A percentile compares a stretch with the other conserved stretches of the same genome.
Evolutionary conservation across 768 basidiomycete species (phyloP).

Genomic region (Auricularia cornea): DNA sequence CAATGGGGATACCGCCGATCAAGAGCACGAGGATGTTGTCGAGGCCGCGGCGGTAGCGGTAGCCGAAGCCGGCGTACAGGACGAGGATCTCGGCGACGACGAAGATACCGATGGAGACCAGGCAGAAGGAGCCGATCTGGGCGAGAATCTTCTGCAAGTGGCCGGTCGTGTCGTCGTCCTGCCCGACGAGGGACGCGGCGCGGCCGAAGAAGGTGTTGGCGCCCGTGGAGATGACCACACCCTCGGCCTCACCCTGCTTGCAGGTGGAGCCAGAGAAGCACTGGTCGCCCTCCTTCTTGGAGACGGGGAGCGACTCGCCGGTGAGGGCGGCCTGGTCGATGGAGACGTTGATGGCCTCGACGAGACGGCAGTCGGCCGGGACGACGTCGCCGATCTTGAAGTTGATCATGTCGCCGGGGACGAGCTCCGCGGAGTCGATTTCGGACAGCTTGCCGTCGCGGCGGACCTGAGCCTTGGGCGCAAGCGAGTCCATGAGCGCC

Average conservation of each 20-base stretch:
- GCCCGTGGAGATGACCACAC: conserved; percentile 96
- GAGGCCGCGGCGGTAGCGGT: conserved; percentile 86
- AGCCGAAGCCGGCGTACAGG: conserved; percentile 87
- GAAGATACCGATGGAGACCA: conserved; percentile 93
- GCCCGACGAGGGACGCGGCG: conserved; percentile 93
- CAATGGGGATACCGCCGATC: conserved; percentile 99
- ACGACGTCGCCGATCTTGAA: conserved; percentile 99
- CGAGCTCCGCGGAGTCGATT: conserved; percentile 82
- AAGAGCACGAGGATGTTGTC: conserved; percentile 97
- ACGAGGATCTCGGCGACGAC: conserved; percentile 90
- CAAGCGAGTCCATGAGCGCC: conserved; percentile 98
- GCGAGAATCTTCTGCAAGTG: conserved; percentile 98
- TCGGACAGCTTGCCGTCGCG: conserved; percentile 80
- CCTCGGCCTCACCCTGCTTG: conserved; percentile 98
- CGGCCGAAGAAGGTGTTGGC: conserved; percentile 99
- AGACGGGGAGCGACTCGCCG: conserved; percentile 89
- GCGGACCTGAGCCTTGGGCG: conserved; percentile 93
- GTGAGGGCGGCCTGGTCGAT: conserved; percentile 98
- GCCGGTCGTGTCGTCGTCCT: conserved; percentile 95
- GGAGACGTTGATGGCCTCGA: conserved; percentile 93
- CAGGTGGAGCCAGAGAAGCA: conserved; percentile 98
- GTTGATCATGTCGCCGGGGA: conserved; percentile 91
- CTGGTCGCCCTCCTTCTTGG: conserved; percentile 90
- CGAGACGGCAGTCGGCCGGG: conserved; percentile 94
- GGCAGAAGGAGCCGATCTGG: conserved; percentile 95